Conservation (phyloP, 192 early-diverging fungal species). For the Chytriomyces confervae region DNA sequence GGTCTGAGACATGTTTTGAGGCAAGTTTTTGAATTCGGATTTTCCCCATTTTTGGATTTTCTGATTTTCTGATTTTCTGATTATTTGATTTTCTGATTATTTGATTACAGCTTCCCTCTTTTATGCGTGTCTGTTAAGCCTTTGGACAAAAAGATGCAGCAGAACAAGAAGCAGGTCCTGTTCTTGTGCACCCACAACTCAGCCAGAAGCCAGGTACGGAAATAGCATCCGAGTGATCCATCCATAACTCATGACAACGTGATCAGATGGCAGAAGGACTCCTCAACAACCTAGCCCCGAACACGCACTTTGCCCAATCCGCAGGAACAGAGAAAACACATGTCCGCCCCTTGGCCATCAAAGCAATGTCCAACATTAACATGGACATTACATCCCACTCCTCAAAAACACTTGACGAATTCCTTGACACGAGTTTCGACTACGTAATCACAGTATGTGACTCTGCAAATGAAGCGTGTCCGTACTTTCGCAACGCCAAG, state of each 20-base stretch:
- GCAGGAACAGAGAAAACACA: constrained; percentile 43
- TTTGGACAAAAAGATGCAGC: too few relatives aligned
- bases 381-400: constrained; percentile 40
- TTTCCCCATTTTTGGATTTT: not conserved
- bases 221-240: too few relatives aligned
- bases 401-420: constrained; percentile 41
- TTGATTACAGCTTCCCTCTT: too few relatives aligned
- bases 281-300: constrained; percentile 11
- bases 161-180: constrained; percentile 28
- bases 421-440: constrained; percentile 38
- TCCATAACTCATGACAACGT: not conserved
- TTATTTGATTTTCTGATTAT: not conserved
- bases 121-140: too few relatives aligned
- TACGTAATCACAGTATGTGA: constrained; percentile 46
- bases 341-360: constrained; percentile 39
- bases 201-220: constrained; percentile 32
- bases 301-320: constrained; percentile 23
- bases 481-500: constrained; percentile 31
- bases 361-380: constrained; percentile 33
- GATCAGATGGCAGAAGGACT: constrained; percentile 39
- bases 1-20: not conserved
- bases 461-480: constrained; percentile 44
- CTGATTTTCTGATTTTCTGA: constrained; percentile 13
- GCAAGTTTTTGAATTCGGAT: not conserved
- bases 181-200: constrained; percentile 50